Evolutionary conservation across 176 grass and related monocot genomes (phyloP).

Genomic region (Oropetium thomaeum): DNA sequence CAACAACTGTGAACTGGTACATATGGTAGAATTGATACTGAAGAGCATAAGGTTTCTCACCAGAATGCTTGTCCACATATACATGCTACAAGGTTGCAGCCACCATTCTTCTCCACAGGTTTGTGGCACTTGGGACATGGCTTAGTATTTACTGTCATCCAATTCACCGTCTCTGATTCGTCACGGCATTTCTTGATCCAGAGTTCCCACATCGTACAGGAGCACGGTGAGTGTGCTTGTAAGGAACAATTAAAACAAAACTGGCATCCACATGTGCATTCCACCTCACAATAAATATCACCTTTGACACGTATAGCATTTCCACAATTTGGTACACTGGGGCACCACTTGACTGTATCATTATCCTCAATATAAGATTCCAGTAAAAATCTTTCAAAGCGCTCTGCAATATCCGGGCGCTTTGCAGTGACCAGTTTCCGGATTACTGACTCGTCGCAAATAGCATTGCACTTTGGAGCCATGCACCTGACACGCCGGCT

Average conservation of each 20-base stretch:
- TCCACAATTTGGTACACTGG: constrained; percentile 77
- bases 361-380: constrained; percentile 95
- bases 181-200: constrained; percentile 78
- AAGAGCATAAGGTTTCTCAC: constrained; percentile 45
- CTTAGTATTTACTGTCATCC: constrained; percentile 90
- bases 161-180: constrained; percentile 80
- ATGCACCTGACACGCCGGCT: constrained; percentile 77
- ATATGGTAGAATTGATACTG: constrained; percentile 8
- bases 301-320: constrained; percentile 83
- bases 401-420: constrained; percentile 58
- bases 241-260: constrained; percentile 90
- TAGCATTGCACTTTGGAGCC: constrained; percentile 68
- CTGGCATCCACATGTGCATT: constrained; percentile 77
- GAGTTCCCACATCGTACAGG: constrained; percentile 76
- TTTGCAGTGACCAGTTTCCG: constrained; percentile 64
- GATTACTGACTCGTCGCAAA: constrained; percentile 72
- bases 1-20: not conserved
- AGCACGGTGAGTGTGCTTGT: constrained; percentile 80
- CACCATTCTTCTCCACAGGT: constrained; percentile 84
- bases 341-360: constrained; percentile 89
- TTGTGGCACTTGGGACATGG: constrained; percentile 88
- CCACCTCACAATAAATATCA: constrained; percentile 79
- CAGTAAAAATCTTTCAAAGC: constrained; percentile 75
- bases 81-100: constrained; percentile 78
- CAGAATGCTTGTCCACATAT: constrained; percentile 88